Evolutionary conservation across 129 eudicot species (phyloP), one percentile per base, ranked within the genome.

Genomic region (Silybum marianum): DNA sequence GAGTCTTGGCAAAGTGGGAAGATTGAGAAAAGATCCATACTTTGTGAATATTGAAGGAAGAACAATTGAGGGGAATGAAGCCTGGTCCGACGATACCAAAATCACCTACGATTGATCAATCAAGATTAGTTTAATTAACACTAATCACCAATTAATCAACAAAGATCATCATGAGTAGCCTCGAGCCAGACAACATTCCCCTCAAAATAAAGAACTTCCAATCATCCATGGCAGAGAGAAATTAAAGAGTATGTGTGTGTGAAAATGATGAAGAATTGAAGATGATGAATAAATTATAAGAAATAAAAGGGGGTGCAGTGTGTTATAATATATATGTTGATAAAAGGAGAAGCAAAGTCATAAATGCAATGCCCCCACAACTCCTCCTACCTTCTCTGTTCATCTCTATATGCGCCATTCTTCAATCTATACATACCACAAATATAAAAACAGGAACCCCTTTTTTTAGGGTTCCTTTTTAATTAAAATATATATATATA

Each of bases 51-150:
- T 77, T n/a, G 1, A 77, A 83, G 86, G 86, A 83, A 83, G 75
- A 7, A 78, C 79, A 83, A 73, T 82, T 92, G 91, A 89, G 95
- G 95, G 97, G 97, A 92, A 92, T 92, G 97, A 92, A 92, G 97
- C 97, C 97, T 92, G 97, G 97, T 92, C 97, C 95, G 97, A 92
- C 76, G 82, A 88, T 91, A 51, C 83, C 74, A 36, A 34, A 66
- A 67, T 16, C 92, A 51, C 83, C 66, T 48, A 51, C 16, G 22
- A 48, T 48, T 13, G 4, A 44, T 58, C 40, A 40, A 82, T 82
- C 85, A 38, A 77, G 78, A 82, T 75, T 66, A 46, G 54, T 66
- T 66, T 44, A 66, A 2, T 63, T 14, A 48, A 12, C 68, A 75
- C 68, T 46, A 46, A 74, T 74, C 76, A 66, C 32, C 24, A 14